A percentile compares a stretch with the other conserved stretches of the same genome.
Evolutionary conservation across 305 asterid species (phyloP).

Genomic region (Nicotiana rustica): DNA sequence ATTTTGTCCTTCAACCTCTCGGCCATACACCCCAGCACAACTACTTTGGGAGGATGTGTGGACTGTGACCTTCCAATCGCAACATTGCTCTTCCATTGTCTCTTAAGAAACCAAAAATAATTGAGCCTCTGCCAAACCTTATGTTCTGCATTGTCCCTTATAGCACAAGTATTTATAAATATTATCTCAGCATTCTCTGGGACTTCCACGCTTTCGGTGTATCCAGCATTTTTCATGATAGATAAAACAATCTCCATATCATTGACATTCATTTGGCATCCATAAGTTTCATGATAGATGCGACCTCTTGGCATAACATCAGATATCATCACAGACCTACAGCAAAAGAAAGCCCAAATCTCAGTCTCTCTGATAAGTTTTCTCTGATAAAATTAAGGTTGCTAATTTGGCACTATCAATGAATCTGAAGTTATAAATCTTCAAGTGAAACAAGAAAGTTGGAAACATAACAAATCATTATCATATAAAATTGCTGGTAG

Average conservation of each 20-base stretch:
- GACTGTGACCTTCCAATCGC: conserved; percentile 88
- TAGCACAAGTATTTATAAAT: conserved; percentile 93
- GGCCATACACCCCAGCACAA: conserved; percentile 97
- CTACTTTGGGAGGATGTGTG: conserved; percentile 87
- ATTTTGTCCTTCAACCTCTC: conserved; percentile 97
- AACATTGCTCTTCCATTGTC: conserved; percentile 94
- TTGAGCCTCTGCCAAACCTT: conserved; percentile 98
- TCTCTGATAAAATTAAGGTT: background rate
- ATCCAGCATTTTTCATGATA: conserved; percentile 94
- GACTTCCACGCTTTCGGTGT: conserved; percentile 68
- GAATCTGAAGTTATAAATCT: background rate
- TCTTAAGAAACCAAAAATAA: conserved; percentile 94
- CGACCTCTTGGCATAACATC: conserved; percentile 81
- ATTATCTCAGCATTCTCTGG: conserved; percentile 98
- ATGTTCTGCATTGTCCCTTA: conserved; percentile 96
- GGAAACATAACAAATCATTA: background rate
- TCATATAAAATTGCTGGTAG: background rate
- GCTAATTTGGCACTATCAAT: conserved; percentile 9
- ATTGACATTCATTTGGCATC: conserved; percentile 98
- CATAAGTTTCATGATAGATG: conserved; percentile 93
- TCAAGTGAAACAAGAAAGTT: background rate
- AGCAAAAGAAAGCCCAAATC: conserved; percentile 36
- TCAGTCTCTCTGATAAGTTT: background rate
- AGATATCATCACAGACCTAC: conserved; percentile 52
- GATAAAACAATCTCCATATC: conserved; percentile 97